These are phyloP conservation scores for Coemansia sp. DNA, from an alignment of 192 early-diverging fungal genomes.

Conservation along the genomic window DNA sequence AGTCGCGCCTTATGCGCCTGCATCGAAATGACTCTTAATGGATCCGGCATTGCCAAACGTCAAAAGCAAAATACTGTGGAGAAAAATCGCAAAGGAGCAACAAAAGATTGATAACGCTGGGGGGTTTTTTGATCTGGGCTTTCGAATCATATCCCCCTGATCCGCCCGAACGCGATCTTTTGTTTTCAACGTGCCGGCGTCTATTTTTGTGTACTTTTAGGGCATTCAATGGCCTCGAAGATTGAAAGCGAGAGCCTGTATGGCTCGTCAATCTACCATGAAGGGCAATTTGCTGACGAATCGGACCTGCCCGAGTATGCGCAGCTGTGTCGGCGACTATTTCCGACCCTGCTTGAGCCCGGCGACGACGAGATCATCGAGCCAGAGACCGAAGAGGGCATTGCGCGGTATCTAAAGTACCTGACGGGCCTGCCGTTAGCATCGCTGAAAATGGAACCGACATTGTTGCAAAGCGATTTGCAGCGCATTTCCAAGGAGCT, in stretches of 20 bases:
- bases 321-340: constrained; percentile 41
- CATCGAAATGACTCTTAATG: constrained; percentile 8
- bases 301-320: constrained; percentile 42
- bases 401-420: constrained; percentile 47
- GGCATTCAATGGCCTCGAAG: constrained; percentile 13
- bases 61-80: neutral
- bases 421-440: constrained; percentile 34
- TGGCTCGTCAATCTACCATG: constrained; percentile 40
- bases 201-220: neutral
- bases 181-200: neutral
- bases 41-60: constrained; percentile 15
- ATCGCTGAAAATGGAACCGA: constrained; percentile 41
- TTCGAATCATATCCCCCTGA: no score
- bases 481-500: constrained; percentile 48
- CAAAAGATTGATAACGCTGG: no score
- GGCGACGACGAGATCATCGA: constrained; percentile 9
- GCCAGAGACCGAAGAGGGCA: constrained; percentile 30
- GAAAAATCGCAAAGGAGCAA: neutral
- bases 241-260: constrained; percentile 42
- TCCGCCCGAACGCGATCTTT: neutral
- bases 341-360: constrained; percentile 17
- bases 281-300: constrained; percentile 30
- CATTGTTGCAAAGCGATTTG: constrained; percentile 38
- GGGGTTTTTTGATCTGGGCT: no score
- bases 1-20: constrained; percentile 26